Evolutionary conservation across 805 yeast genomes (phyloP).

Genomic region (Yamadazyma kitorensis): DNA sequence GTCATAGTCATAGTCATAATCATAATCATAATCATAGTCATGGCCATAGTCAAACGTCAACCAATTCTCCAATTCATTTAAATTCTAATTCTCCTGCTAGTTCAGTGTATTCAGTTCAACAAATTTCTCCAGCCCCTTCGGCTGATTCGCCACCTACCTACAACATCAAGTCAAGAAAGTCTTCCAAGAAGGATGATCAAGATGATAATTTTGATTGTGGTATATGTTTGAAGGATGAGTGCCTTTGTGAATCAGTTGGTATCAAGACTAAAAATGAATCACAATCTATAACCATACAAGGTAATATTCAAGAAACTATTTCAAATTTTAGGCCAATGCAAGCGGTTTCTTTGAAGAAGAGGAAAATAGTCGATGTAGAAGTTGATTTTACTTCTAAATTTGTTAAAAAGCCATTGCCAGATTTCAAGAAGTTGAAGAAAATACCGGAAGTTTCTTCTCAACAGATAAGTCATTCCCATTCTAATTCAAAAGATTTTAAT

Average conservation of each 20-base stretch:
- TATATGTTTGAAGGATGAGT: conserved; percentile 65
- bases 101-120: conserved; percentile 38
- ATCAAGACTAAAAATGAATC: conserved; percentile 20
- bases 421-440: conserved; percentile 25
- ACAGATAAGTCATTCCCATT: not conserved
- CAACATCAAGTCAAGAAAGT: conserved; percentile 2
- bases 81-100: conserved; percentile 26
- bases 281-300: conserved; percentile 3
- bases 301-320: conserved; percentile 32
- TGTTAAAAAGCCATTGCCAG: conserved; percentile 37
- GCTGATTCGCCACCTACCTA: conserved; percentile 43
- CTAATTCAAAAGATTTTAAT: conserved; percentile 22
- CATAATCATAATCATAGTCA: conserved; percentile 4
- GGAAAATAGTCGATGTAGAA: conserved; percentile 32
- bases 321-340: conserved; percentile 55
- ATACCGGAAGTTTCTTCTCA: too few species aligned
- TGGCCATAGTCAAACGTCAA: conserved; percentile 9
- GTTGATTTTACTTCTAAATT: conserved; percentile 56
- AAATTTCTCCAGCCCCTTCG: conserved; percentile 54
- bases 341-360: conserved; percentile 59
- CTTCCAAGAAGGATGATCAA: conserved; percentile 13
- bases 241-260: conserved; percentile 60
- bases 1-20: conserved; percentile 1
- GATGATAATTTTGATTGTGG: conserved; percentile 50
- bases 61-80: conserved; percentile 4